These are phyloP conservation scores for Fabrea salina DNA, from an alignment of 169 alveolate species.

Conservation along the genomic window DNA sequence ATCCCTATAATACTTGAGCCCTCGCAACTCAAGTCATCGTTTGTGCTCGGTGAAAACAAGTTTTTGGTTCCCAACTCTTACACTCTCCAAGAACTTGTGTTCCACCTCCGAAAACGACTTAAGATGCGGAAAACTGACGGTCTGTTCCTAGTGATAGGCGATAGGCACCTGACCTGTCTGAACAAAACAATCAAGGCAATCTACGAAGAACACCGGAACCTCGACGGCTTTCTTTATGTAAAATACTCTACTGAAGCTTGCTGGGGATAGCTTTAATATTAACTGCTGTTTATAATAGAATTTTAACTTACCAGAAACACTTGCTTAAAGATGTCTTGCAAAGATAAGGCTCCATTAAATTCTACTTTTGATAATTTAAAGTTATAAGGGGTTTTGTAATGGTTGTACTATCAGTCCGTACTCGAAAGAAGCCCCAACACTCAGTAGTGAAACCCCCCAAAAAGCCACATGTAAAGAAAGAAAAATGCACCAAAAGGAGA, in stretches of 20 bases:
- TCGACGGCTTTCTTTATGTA: slow-evolving; percentile 11
- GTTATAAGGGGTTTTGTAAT: no score
- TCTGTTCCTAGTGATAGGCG: not conserved
- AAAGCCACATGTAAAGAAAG: not conserved
- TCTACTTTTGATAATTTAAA: no score
- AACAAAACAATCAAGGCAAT: not conserved
- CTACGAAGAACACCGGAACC: not conserved
- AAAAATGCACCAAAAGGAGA: slow-evolving; percentile 6
- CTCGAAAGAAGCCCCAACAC: no score
- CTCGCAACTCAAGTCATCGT: not conserved
- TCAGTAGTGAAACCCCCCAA: no score
- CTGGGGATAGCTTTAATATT: slow-evolving; percentile 3
- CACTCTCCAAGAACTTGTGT: slow-evolving; percentile 5
- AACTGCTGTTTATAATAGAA: no score
- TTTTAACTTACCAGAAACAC: no score
- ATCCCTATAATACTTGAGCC: slow-evolving; percentile 17
- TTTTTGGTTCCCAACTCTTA: slow-evolving; percentile 11
- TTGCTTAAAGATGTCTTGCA: no score
- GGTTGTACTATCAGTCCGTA: no score
- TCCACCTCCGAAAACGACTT: not conserved
- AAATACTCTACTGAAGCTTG: slow-evolving; percentile 10
- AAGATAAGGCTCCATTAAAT: no score
- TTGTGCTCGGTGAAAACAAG: not conserved
- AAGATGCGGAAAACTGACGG: not conserved
- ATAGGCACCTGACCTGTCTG: not conserved